Evolutionary conservation across 164 flowering plant genomes (phyloP), one percentile per base, ranked within the genome.

Genomic region (Taxillus chinensis): DNA sequence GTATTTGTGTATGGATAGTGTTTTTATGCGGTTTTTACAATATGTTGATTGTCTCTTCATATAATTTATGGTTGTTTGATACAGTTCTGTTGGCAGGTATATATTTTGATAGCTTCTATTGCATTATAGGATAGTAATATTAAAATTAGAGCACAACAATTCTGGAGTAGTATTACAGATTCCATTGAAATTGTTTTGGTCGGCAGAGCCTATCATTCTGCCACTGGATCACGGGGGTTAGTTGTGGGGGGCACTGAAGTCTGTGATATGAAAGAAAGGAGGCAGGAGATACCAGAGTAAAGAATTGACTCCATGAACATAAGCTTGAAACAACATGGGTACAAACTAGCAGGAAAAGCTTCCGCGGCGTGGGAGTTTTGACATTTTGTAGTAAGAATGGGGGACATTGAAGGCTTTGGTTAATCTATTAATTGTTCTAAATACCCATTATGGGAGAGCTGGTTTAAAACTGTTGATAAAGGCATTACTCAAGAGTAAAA

Each of bases 261-360:
- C 7, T 57, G 61, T 65, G 63, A 61, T 61, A 58, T 64, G 41
- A 70, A 71, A 60, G 86, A 75, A 45, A 65, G 69, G 51, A 76
- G 67, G 61, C 74, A 69, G 46, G 86, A 73, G 60, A 74, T 76
- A 40, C 89, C 90, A 13, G 72, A 78, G 79, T 83, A 81, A 73
- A 83, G 90, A 73, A 86, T 83, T 59, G 84, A 86, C 86, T 89
- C 41, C 85, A 79, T 63, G 97, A 86, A 71, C 92, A 91, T 72
- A 83, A 88, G 67, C 62, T 91, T 59, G 98, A 91, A 75, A 84
- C 87, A 57, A 96, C 96, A 38, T 91, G 97, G 98, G 66, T 95
- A 65, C 97, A 91, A 70, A 81, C 86, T 64, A n/a, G 79, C 73
- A 45, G 99, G 91, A 70, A 86, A 83, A 72, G 88, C 89, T 17